phyloP scores from a whole-genome alignment of 2,329 filamentous ascomycete species.

The Sarocladium kiliense region DNA sequence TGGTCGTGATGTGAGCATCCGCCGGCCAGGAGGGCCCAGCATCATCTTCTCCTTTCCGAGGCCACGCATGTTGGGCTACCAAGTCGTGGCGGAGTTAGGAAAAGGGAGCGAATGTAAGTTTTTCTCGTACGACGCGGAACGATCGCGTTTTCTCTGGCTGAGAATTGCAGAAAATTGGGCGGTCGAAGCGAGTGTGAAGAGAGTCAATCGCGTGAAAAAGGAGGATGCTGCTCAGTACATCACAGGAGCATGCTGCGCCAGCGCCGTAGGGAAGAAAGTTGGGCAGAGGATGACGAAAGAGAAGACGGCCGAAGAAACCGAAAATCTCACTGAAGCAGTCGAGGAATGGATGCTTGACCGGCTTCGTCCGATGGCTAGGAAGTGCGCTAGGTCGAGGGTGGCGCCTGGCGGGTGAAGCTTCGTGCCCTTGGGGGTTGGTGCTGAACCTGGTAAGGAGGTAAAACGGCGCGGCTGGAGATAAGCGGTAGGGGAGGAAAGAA shows the following conservation, averaged over 20 bases:
- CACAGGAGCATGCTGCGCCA: constrained; percentile 17
- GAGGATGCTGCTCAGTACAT: constrained; percentile 10
- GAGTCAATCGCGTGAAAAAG: not conserved
- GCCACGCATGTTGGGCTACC: constrained; percentile 4
- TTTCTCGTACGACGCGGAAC: not conserved
- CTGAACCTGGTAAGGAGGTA: not conserved
- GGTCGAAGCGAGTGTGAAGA: not conserved
- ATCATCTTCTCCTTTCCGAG: constrained; percentile 27
- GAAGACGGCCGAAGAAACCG: constrained; percentile 20
- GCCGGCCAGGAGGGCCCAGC: constrained; percentile 20
- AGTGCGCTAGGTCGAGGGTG: constrained; percentile 3
- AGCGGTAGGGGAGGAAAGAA: not conserved
- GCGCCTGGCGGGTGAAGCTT: constrained; percentile 1
- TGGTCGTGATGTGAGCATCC: constrained; percentile 27
- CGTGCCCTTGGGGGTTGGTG: not conserved
- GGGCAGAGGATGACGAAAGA: constrained; percentile 12
- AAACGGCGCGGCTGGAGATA: constrained; percentile 4
- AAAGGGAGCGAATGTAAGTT: constrained; percentile 1
- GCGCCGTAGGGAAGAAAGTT: constrained; percentile 9
- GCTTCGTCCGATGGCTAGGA: not conserved
- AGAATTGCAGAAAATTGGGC: not conserved
- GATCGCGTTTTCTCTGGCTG: not conserved
- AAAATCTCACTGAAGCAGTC: not conserved
- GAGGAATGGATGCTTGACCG: constrained; percentile 5
- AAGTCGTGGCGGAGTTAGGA: not conserved